Percentiles rank a stretch among this genome's conserved stretches.
phyloP scores from a whole-genome alignment of 2,329 filamentous ascomycete genomes.

The Neonectria punicea region DNA sequence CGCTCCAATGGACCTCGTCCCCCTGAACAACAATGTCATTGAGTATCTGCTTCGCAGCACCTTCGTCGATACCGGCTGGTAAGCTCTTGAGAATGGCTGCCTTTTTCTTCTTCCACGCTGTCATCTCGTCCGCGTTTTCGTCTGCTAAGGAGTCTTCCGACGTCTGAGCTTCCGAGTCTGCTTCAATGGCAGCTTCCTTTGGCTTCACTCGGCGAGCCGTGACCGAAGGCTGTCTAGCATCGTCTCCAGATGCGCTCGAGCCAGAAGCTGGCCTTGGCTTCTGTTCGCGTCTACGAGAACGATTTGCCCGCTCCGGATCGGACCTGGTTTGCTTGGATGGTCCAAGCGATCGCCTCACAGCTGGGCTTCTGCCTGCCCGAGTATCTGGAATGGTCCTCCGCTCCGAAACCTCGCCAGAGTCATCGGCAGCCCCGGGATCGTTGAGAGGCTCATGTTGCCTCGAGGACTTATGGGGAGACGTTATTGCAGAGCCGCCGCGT shows the following conservation, averaged over 20 bases:
- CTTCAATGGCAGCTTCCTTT: slow-evolving; percentile 49
- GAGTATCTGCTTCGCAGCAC: slow-evolving; percentile 88
- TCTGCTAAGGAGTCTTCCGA: slow-evolving; percentile 57
- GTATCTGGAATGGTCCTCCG: slow-evolving; percentile 30
- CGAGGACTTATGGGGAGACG: slow-evolving; percentile 29
- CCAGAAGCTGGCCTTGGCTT: slow-evolving; percentile 33
- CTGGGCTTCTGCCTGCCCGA: slow-evolving; percentile 29
- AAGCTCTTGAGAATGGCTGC: slow-evolving; percentile 77
- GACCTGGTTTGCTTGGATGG: slow-evolving; percentile 25
- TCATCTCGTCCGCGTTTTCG: slow-evolving; percentile 53
- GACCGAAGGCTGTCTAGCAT: slow-evolving; percentile 34
- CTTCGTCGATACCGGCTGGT: slow-evolving; percentile 82
- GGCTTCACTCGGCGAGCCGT: slow-evolving; percentile 43
- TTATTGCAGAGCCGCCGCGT: slow-evolving; percentile 23
- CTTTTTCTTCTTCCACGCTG: slow-evolving; percentile 70
- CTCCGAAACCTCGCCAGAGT: slow-evolving; percentile 37
- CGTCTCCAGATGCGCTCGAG: slow-evolving; percentile 44
- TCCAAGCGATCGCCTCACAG: slow-evolving; percentile 26
- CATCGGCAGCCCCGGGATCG: slow-evolving; percentile 32
- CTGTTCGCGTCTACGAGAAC: slow-evolving; percentile 35
- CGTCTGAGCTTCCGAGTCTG: slow-evolving; percentile 59
- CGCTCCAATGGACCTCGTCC: slow-evolving; percentile 93
- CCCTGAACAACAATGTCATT: slow-evolving; percentile 96
- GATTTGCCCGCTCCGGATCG: slow-evolving; percentile 31
- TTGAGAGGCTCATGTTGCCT: slow-evolving; percentile 29